These are phyloP conservation scores for Liriodendron chinense DNA, from an alignment of 164 flowering plant genomes.

Conservation along the genomic window DNA sequence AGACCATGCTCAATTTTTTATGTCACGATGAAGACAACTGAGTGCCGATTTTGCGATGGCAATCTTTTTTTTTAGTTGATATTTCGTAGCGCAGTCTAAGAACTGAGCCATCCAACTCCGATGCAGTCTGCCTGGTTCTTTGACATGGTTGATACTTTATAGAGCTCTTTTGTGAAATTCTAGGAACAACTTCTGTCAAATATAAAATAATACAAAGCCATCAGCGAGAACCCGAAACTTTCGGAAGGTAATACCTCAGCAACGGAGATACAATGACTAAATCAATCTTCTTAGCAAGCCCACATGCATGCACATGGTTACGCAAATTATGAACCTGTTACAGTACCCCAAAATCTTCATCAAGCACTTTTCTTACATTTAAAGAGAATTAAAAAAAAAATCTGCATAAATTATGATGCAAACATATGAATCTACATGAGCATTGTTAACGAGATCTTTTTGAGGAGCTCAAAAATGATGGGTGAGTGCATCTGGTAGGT, in stretches of 20 bases:
- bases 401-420: not conserved
- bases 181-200: not conserved
- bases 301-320: slow-evolving; percentile 57
- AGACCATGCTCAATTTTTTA: no score
- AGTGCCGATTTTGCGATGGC: not conserved
- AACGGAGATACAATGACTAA: slow-evolving; percentile 72
- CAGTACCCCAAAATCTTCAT: slow-evolving; percentile 1
- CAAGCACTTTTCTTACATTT: not conserved
- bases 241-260: slow-evolving; percentile 46
- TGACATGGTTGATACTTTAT: not conserved
- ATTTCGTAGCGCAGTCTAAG: not conserved
- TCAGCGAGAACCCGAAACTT: not conserved
- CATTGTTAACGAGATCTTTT: not conserved
- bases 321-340: slow-evolving; percentile 69
- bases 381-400: not conserved
- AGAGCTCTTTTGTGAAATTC: no score
- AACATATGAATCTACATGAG: not conserved
- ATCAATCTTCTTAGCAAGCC: slow-evolving; percentile 57
- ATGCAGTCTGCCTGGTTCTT: not conserved
- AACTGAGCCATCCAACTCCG: not conserved
- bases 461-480: not conserved
- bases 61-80: no score
- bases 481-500: not conserved
- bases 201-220: not conserved
- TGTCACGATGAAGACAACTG: not conserved